Base-by-base conservation (phyloP, 306 rosid species). In the Spatholobus suberectus region DNA sequence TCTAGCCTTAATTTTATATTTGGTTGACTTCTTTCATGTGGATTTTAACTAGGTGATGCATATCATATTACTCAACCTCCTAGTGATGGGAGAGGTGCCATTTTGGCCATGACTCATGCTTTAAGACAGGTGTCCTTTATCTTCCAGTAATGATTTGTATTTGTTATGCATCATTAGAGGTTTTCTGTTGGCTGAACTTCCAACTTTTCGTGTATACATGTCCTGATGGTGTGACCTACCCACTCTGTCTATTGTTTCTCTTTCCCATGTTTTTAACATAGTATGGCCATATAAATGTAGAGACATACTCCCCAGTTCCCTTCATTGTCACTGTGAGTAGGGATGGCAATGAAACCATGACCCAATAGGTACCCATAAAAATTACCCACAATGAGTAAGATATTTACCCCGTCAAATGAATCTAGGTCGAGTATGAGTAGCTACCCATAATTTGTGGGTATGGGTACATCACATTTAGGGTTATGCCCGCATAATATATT, bases 41-140 rank as follows among this genome's bases (percentile, higher is more conserved):
- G 67, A 72, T 81, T 70, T 49, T 73, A 38, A 80, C 49, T 52
- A 95, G 97, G 99, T 59, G 99, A 95, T 83, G 99, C 99, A 58
- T 73, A 91, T 81, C 99, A 96, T 83, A 96, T 96, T 77, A 96
- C 98, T 82, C 98, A 96, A 85, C 99, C 98, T 1, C 97, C 91
- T 81, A 74, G 38, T 83, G 90, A 92, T 70, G 99, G 99, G 88
- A 90, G 96, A 87, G 98, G 97, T 69, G 98, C 97, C 78, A 89
- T 92, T 90, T 85, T 96, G 78, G 98, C 99, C 81, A 93, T 96
- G 98, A 89, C 86, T 43, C 83, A 87, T 83, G 98, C 99, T 80
- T 70, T 93, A 70, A 90, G 80, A 88, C 99, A 91, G 99, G 99
- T 96, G 61, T 68, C 35, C 15, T 57, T 37, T 54, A 72, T 18